Evolutionary conservation across 1,284 basidiomycete species (phyloP).

Genomic region (Microbotryum silenes-acaulis): DNA sequence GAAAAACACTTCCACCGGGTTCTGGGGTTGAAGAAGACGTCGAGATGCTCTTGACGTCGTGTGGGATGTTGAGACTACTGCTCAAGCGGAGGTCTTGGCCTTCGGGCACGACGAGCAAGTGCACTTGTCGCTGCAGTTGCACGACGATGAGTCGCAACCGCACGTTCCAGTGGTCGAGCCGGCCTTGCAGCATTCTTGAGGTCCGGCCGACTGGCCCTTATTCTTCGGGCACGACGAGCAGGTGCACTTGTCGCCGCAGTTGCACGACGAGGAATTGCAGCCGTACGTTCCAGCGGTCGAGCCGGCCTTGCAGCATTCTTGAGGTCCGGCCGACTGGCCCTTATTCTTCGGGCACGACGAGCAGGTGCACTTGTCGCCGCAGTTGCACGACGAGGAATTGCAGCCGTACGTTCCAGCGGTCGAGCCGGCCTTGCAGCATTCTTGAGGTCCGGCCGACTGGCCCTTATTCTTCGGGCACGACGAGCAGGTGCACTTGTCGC

Average conservation of each 20-base stretch:
- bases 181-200: too few species aligned
- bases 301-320: too few species aligned
- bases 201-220: too few species aligned
- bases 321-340: too few species aligned
- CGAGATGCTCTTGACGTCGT: too few species aligned
- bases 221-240: not conserved
- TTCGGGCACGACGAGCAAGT: not conserved
- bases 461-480: not conserved
- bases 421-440: not conserved
- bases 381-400: not conserved
- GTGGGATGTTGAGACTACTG: too few species aligned
- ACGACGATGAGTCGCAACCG: slow-evolving; percentile 2
- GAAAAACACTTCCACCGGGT: too few species aligned
- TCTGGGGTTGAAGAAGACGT: too few species aligned
- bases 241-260: not conserved
- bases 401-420: not conserved
- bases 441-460: slow-evolving; percentile 1
- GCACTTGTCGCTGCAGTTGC: slow-evolving; percentile 3
- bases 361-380: not conserved
- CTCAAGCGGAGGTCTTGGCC: too few species aligned
- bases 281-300: not conserved
- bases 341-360: not conserved
- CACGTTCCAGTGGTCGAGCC: not conserved
- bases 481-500: not conserved
- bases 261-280: slow-evolving; percentile 2